A percentile compares a stretch with the other conserved stretches of the same genome.
phyloP scores from a whole-genome alignment of 148 eudicot genomes.

The Rhododendron ovatum region DNA sequence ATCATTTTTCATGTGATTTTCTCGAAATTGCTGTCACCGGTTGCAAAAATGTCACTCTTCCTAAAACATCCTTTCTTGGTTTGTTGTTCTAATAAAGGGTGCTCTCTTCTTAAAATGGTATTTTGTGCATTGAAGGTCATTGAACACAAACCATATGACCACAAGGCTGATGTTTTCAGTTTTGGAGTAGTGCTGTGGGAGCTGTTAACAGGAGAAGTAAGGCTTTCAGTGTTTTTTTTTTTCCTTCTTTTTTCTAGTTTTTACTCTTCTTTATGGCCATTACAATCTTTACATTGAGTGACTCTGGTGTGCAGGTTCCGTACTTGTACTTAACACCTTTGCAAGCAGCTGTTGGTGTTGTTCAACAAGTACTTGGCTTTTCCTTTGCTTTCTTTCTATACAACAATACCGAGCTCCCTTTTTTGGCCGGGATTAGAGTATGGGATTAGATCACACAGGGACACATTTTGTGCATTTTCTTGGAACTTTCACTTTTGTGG shows the following conservation, averaged over 20 bases:
- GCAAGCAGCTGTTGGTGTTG: constrained; percentile 83
- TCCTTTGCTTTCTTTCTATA: neutral
- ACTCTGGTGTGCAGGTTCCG: constrained; percentile 45
- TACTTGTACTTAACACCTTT: constrained; percentile 52
- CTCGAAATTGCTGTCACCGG: neutral
- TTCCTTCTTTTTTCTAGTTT: neutral
- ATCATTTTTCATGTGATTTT: neutral
- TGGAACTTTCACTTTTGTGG: neutral
- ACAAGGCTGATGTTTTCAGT: constrained; percentile 74
- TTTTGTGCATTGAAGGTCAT: constrained; percentile 40
- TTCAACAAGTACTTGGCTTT: constrained; percentile 46
- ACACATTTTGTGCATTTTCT: neutral
- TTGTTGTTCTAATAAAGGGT: neutral
- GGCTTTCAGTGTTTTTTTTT: neutral
- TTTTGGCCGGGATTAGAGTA: neutral
- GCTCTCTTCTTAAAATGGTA: neutral
- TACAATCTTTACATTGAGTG: neutral
- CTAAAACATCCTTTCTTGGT: neutral
- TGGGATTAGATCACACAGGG: neutral
- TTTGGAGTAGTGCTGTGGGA: constrained; percentile 78
- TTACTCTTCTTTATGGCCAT: neutral
- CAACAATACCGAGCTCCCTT: neutral
- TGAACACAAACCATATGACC: constrained; percentile 64
- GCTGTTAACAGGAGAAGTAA: constrained; percentile 70
- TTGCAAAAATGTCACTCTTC: neutral